A percentile compares a stretch with the other conserved stretches of the same genome.
Conservation (phyloP, 306 rosid species). For the Dalbergia oliveri region DNA sequence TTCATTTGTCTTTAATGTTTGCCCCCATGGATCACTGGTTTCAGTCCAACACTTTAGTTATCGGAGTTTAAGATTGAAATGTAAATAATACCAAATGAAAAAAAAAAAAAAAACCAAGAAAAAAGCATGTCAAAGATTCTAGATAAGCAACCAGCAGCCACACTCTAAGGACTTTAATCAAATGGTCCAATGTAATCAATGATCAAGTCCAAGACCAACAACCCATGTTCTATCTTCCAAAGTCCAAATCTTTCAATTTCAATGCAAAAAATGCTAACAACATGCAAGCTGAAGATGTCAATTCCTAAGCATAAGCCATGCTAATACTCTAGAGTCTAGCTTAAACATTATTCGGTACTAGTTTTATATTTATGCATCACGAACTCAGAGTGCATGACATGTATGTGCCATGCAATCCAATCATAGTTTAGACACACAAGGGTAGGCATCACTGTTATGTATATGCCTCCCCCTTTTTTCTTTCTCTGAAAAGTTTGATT, state of each 20-base stretch:
- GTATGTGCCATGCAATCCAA: too few species aligned
- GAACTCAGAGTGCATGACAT: background rate
- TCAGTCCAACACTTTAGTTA: conserved; percentile 7
- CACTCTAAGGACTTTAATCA: too few species aligned
- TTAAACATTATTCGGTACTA: background rate
- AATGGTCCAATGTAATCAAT: too few species aligned
- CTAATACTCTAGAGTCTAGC: background rate
- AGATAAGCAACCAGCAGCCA: background rate
- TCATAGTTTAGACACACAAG: background rate
- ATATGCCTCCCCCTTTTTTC: background rate
- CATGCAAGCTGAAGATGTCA: background rate
- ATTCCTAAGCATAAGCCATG: background rate
- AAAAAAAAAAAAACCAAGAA: too few species aligned
- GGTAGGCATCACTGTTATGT: background rate
- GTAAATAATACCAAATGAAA: background rate
- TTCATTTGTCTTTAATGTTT: conserved; percentile 47
- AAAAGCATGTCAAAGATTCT: background rate
- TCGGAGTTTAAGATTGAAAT: background rate
- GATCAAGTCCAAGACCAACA: too few species aligned
- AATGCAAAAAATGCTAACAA: too few species aligned
- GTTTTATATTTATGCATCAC: background rate
- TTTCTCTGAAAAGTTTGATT: background rate
- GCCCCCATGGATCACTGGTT: background rate
- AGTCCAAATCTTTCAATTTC: too few species aligned
- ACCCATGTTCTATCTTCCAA: background rate